Percentiles rank a stretch among this genome's conserved stretches.
Evolutionary conservation across 2,329 filamentous ascomycete genomes (phyloP).

Genomic region (Stachybotrys echinatus): DNA sequence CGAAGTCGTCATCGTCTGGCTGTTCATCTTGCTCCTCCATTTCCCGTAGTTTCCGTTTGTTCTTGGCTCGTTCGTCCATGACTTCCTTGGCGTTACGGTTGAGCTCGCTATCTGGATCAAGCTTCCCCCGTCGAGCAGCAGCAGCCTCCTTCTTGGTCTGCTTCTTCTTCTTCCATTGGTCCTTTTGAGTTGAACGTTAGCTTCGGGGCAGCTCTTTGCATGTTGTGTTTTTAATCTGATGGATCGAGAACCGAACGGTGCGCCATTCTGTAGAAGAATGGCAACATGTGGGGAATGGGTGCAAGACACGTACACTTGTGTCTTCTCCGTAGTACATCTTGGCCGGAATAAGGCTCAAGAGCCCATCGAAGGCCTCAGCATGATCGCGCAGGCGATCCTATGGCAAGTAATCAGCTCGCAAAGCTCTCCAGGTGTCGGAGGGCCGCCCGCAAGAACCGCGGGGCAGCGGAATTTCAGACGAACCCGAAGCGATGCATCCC

Average conservation of each 20-base stretch:
- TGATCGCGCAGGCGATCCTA: slow-evolving; percentile 54
- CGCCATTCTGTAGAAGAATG: neutral
- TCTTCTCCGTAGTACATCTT: slow-evolving; percentile 89
- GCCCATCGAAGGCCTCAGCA: slow-evolving; percentile 75
- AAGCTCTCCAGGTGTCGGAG: neutral
- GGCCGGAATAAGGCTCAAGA: slow-evolving; percentile 82
- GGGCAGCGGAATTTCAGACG: slow-evolving; percentile 24
- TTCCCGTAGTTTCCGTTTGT: slow-evolving; percentile 75
- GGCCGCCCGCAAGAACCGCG: slow-evolving; percentile 12
- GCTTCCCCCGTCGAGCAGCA: slow-evolving; percentile 78
- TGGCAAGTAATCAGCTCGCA: slow-evolving; percentile 7
- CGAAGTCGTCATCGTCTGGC: slow-evolving; percentile 39
- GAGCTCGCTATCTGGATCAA: slow-evolving; percentile 78
- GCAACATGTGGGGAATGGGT: neutral
- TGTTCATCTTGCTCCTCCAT: slow-evolving; percentile 42
- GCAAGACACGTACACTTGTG: slow-evolving; percentile 61
- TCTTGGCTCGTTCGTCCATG: slow-evolving; percentile 71
- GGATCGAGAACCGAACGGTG: slow-evolving; percentile 4
- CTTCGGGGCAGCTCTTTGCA: no score
- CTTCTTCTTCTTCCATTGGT: slow-evolving; percentile 92
- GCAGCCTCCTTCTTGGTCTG: slow-evolving; percentile 87
- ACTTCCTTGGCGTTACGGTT: slow-evolving; percentile 86
- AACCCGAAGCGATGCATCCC: slow-evolving; percentile 42
- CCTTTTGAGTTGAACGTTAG: slow-evolving; percentile 43
- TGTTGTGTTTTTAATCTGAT: neutral